Evolutionary conservation across 169 alveolate species (phyloP).

Genomic region (Plasmodium reichenowi): DNA sequence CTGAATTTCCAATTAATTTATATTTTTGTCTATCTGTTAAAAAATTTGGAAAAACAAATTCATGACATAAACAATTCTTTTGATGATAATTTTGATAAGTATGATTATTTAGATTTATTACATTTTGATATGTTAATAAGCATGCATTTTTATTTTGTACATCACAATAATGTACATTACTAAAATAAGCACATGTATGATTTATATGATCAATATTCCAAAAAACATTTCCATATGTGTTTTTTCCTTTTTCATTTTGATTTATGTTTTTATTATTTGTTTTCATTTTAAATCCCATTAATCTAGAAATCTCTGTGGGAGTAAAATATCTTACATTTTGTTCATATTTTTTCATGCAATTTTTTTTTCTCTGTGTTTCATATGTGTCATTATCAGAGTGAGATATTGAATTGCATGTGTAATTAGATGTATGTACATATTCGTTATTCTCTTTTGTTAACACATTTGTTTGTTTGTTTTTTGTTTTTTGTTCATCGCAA

Average conservation of each 20-base stretch:
- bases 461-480: background rate
- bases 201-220: conserved; percentile 72
- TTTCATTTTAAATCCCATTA: conserved; percentile 71
- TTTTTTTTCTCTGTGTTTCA: background rate
- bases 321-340: conserved; percentile 62
- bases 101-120: background rate
- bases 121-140: conserved; percentile 7
- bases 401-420: background rate
- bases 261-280: conserved; percentile 9
- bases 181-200: conserved; percentile 57
- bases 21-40: conserved; percentile 58
- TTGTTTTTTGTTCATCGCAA: background rate
- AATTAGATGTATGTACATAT: background rate
- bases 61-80: conserved; percentile 41
- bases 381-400: background rate
- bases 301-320: conserved; percentile 68
- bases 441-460: background rate
- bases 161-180: conserved; percentile 54
- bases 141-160: conserved; percentile 10
- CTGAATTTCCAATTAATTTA: conserved; percentile 75
- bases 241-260: conserved; percentile 4
- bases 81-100: background rate
- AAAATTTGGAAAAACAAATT: conserved; percentile 54
- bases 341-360: conserved; percentile 45
- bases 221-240: conserved; percentile 56